A percentile compares a stretch with the other conserved stretches of the same genome.
Conservation (phyloP, 2,329 filamentous ascomycete genomes). For the Colletotrichum liriopes region DNA sequence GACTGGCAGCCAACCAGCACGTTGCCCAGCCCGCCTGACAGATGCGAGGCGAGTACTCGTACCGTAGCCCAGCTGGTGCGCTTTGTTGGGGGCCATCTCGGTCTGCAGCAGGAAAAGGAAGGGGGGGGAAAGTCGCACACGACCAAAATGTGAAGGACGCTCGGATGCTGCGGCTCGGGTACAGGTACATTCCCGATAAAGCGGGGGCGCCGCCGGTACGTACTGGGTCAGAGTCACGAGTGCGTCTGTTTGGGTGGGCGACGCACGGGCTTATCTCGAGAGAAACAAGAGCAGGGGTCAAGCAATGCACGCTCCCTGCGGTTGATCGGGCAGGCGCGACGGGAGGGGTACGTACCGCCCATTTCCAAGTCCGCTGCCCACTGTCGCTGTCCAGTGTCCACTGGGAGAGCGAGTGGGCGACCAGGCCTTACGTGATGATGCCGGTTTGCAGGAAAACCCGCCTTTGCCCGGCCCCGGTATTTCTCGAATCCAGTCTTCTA, state of each 20-base stretch:
- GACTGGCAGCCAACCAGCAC: background rate
- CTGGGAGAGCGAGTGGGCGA: no score
- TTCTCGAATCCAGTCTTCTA: background rate
- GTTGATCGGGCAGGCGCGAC: slow-evolving; percentile 12
- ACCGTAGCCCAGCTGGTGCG: background rate
- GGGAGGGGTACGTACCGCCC: background rate
- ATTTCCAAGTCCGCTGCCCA: slow-evolving; percentile 4
- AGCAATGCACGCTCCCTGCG: slow-evolving; percentile 12
- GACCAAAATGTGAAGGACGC: slow-evolving; percentile 17
- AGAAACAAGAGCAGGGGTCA: slow-evolving; percentile 12
- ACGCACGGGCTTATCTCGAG: slow-evolving; percentile 9
- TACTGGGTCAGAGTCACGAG: background rate
- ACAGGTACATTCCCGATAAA: slow-evolving; percentile 27
- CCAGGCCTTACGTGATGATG: slow-evolving; percentile 41
- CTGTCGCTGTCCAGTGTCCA: background rate
- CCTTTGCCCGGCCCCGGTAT: slow-evolving; percentile 3
- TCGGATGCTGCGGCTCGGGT: slow-evolving; percentile 40
- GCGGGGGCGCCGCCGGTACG: slow-evolving; percentile 8
- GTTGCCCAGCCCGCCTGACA: background rate
- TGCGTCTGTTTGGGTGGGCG: background rate
- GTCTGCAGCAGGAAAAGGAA: background rate
- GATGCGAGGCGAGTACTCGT: background rate
- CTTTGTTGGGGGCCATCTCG: slow-evolving; percentile 15
- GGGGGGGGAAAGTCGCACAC: slow-evolving; percentile 22
- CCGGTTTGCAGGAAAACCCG: slow-evolving; percentile 18